Conservation (phyloP, 805 yeast genomes). For the Wickerhamomyces subpelliculosus region DNA sequence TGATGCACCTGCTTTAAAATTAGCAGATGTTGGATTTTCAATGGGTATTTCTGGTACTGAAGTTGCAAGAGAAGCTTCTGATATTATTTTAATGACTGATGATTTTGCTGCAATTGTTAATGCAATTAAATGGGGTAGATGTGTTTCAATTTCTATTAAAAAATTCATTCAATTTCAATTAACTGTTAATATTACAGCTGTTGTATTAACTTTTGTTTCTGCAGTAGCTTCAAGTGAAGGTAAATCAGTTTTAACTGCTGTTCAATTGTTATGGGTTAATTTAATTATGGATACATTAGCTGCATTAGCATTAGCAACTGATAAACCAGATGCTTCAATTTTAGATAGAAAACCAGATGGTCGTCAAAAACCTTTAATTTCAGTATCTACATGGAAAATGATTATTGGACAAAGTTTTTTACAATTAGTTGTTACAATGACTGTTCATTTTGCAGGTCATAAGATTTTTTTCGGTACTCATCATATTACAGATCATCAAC, state of each 20-base stretch:
- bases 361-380: conserved; percentile 68
- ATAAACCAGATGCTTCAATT: conserved; percentile 82
- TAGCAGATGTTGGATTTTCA: conserved; percentile 97
- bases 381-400: conserved; percentile 98
- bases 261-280: conserved; percentile 95
- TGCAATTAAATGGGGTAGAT: conserved; percentile 98
- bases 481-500: conserved; percentile 33
- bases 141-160: conserved; percentile 89
- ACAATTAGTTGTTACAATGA: conserved; percentile 76
- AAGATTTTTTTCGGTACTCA: conserved; percentile 37
- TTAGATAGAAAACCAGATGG: conserved; percentile 81
- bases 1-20: conserved; percentile 94
- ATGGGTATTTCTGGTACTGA: conserved; percentile 99
- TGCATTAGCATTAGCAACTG: conserved; percentile 95
- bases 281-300: conserved; percentile 98
- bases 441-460: conserved; percentile 73
- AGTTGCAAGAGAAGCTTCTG: conserved; percentile 97
- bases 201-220: conserved; percentile 83
- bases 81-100: conserved; percentile 87
- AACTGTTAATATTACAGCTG: conserved; percentile 97
- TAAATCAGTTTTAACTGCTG: conserved; percentile 89
- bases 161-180: conserved; percentile 95
- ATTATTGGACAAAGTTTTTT: conserved; percentile 77
- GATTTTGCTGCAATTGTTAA: conserved; percentile 91
- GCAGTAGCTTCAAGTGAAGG: conserved; percentile 82